phyloP scores from a whole-genome alignment of 768 basidiomycete genomes.

The Cantharellus cinnabarinus region DNA sequence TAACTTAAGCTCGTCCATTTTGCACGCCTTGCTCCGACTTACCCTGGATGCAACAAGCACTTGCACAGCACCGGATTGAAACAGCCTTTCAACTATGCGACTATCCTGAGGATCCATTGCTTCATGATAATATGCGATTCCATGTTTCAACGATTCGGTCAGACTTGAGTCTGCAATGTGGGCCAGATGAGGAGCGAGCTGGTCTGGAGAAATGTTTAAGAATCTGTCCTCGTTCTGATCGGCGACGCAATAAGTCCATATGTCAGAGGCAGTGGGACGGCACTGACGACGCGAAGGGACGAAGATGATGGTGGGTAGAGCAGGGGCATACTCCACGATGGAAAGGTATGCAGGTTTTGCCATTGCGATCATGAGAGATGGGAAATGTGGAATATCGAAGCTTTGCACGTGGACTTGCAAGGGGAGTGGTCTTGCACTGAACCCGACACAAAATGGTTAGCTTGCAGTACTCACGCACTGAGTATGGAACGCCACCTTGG shows the following conservation, averaged over 20 bases:
- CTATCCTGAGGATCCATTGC: slow-evolving; percentile 84
- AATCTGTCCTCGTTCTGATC: slow-evolving; percentile 73
- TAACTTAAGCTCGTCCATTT: neutral
- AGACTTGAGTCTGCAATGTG: slow-evolving; percentile 59
- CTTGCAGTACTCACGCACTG: neutral
- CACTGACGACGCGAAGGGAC: slow-evolving; percentile 89
- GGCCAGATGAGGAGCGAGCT: slow-evolving; percentile 75
- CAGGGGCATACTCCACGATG: slow-evolving; percentile 66
- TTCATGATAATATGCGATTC: slow-evolving; percentile 91
- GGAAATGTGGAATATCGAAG: slow-evolving; percentile 93
- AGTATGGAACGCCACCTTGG: slow-evolving; percentile 37
- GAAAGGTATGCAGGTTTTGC: slow-evolving; percentile 94
- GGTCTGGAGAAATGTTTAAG: slow-evolving; percentile 67
- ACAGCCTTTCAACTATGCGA: slow-evolving; percentile 77
- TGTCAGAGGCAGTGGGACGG: slow-evolving; percentile 79
- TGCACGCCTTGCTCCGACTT: slow-evolving; percentile 8
- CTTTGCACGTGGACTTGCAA: slow-evolving; percentile 96
- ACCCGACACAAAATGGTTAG: slow-evolving; percentile 3
- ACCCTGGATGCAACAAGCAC: slow-evolving; percentile 88
- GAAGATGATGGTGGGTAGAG: slow-evolving; percentile 78
- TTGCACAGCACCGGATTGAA: slow-evolving; percentile 87
- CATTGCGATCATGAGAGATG: slow-evolving; percentile 97
- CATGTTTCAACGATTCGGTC: slow-evolving; percentile 65
- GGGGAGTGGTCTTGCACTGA: slow-evolving; percentile 81
- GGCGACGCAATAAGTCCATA: slow-evolving; percentile 71